These are phyloP conservation scores for Fusarium gaditjirri DNA, from an alignment of 2,329 filamentous ascomycete genomes.

Conservation along the genomic window DNA sequence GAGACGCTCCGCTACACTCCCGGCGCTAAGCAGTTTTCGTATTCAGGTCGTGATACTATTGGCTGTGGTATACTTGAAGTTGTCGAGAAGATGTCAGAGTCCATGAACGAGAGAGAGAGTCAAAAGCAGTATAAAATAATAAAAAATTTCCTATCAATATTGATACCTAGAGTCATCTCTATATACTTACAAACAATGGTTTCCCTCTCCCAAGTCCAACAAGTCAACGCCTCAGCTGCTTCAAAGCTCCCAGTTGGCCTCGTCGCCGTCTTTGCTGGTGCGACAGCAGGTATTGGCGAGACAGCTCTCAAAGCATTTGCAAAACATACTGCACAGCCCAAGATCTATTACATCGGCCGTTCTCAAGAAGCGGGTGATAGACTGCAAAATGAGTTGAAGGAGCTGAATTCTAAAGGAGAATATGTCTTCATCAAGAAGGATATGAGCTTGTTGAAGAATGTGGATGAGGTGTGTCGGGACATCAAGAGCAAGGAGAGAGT, in stretches of 20 bases:
- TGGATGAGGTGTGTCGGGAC: conserved; percentile 59
- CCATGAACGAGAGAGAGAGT: neutral
- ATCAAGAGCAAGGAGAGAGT: conserved; percentile 56
- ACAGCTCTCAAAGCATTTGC: conserved; percentile 59
- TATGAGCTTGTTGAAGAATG: conserved; percentile 60
- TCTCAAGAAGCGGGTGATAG: conserved; percentile 50
- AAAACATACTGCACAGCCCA: conserved; percentile 53
- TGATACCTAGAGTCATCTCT: rapidly evolving
- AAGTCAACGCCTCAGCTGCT: conserved; percentile 19
- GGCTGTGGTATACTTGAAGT: neutral
- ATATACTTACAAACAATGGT: conserved; percentile 16
- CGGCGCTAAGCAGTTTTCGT: conserved; percentile 39
- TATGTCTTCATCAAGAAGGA: conserved; percentile 62
- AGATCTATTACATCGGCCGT: conserved; percentile 64
- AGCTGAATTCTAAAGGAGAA: conserved; percentile 55
- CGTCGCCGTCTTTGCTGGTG: conserved; percentile 63
- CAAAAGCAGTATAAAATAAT: neutral
- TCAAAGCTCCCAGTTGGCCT: conserved; percentile 36
- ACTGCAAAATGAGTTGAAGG: conserved; percentile 54
- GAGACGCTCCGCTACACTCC: neutral
- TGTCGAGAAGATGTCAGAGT: neutral
- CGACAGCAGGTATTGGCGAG: conserved; percentile 65
- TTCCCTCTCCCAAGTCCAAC: conserved; percentile 17
- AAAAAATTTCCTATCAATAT: neutral
- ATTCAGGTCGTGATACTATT: conserved; percentile 12